phyloP scores from a whole-genome alignment of 2,329 filamentous ascomycete species.

The Cercospora zeae-maydis region DNA sequence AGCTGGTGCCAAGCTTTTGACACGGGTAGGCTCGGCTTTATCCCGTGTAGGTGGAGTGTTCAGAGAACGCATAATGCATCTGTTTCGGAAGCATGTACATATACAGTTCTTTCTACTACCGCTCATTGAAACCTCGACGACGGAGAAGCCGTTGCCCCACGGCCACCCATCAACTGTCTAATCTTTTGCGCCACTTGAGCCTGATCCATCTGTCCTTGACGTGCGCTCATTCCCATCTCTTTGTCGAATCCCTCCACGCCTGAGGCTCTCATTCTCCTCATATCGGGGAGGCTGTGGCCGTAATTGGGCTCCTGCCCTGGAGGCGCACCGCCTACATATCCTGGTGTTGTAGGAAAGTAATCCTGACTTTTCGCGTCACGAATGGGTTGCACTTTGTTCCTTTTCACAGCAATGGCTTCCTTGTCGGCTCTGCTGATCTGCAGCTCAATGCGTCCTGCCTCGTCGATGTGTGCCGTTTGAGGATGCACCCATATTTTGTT shows the following conservation, averaged over 20 bases:
- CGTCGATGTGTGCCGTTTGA: constrained; percentile 45
- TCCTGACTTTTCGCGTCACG: constrained; percentile 22
- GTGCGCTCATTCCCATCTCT: constrained; percentile 15
- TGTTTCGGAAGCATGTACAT: background rate
- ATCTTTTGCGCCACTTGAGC: constrained; percentile 14
- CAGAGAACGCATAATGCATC: background rate
- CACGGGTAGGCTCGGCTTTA: constrained; percentile 14
- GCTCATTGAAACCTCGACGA: background rate
- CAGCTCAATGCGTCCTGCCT: constrained; percentile 45
- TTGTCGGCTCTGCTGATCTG: constrained; percentile 30
- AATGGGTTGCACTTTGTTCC: constrained; percentile 27
- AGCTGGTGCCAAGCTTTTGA: background rate
- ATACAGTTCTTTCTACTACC: background rate
- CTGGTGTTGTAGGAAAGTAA: constrained; percentile 3
- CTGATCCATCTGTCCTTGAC: constrained; percentile 5
- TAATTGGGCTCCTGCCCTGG: constrained; percentile 26
- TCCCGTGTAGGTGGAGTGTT: background rate
- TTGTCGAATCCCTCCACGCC: constrained; percentile 28
- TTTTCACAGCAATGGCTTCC: constrained; percentile 36
- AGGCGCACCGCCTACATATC: constrained; percentile 5
- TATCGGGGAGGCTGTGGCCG: constrained; percentile 28
- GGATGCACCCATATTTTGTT: constrained; percentile 53
- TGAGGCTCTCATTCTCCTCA: constrained; percentile 8
- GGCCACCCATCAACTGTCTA: constrained; percentile 11
- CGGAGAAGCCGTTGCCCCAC: background rate